These are phyloP conservation scores for Epichloe sibirici DNA, from an alignment of 2,329 filamentous ascomycete genomes.

Conservation along the genomic window DNA sequence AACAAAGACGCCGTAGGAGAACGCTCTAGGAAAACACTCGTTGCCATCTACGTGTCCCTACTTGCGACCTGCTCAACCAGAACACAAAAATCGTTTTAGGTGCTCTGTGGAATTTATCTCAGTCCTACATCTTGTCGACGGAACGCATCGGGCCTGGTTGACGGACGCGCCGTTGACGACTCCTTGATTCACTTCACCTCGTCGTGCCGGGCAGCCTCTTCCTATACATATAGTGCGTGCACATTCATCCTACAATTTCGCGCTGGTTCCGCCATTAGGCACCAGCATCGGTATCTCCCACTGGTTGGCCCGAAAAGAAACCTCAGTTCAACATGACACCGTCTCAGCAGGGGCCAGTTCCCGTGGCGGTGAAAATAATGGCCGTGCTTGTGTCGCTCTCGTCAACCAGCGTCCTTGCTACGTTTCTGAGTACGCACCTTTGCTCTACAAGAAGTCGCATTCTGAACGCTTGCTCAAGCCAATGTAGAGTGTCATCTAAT, in stretches of 20 bases:
- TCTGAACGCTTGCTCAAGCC: not conserved
- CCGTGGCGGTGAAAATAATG: not conserved
- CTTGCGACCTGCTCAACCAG: not conserved
- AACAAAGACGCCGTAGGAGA: too few species aligned
- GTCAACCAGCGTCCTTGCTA: slow-evolving; percentile 22
- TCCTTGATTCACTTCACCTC: not conserved
- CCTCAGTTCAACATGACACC: not conserved
- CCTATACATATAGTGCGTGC: not conserved
- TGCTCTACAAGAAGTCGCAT: not conserved
- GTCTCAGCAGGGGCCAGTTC: not conserved
- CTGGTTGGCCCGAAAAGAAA: not conserved
- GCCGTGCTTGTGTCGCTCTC: slow-evolving; percentile 14
- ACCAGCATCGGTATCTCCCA: too few species aligned
- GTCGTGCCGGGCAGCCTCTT: not conserved
- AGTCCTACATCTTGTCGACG: not conserved
- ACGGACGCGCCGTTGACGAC: not conserved
- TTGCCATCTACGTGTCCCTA: too few species aligned
- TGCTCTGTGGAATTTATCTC: not conserved
- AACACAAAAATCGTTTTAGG: not conserved
- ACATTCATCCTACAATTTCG: not conserved
- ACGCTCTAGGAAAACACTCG: too few species aligned
- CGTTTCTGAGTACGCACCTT: slow-evolving; percentile 22
- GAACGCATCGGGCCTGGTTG: not conserved
- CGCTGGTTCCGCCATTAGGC: not conserved
- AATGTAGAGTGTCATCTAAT: not conserved